Base-by-base conservation (phyloP, 306 rosid genomes). In the Trichosanthes cucumerina region DNA sequence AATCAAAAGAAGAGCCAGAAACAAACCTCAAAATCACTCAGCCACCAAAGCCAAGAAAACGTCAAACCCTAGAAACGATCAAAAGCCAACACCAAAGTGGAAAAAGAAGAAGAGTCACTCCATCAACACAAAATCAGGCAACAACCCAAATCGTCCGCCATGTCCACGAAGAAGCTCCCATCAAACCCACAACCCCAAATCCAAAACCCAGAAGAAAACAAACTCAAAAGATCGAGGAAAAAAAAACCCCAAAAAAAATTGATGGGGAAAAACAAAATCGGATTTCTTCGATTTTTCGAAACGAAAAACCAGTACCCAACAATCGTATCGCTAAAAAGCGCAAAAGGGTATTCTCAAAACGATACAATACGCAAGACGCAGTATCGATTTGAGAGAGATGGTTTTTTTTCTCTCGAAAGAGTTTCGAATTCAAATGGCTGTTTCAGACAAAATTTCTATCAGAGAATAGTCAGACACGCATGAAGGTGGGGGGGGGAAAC, bases 401-500 rank as follows among this genome's bases (percentile, higher is more conserved):
- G 50, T 7, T 4, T 10, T 69, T 9, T 16, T n/a, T 5, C 34
- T 77, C n/a, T 77, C 84, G 80, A 86, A 88, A 88, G 89, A 47
- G 59, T 9, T 49, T 73, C 78, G 14, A 68, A 8, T 78, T 54
- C 60, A 62, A 87, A 90, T 81, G 88, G 88, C 82, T 82, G 88
- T 80, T 79, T 7, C 80, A 86, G 94, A 90, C 98, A 92, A 94
- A 90, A 18, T 79, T 83, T 78, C 63, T 53, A 85, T 85, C 91
- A 85, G 87, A 83, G 54, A 70, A 70, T 18, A 78, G 82, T 85
- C 86, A 72, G 84, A 82, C 60, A 77, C 46, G 79, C 52, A 76
- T 73, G 83, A 33, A 23, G 33, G 21, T 64, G 43, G 74, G 33
- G 21, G 34, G 43, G 74, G 41, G 39, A 33, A 63, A 66, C 3